A percentile compares a stretch with the other conserved stretches of the same genome.
These are phyloP conservation scores for Sphaerulina vaccinii DNA, from an alignment of 2,329 filamentous ascomycete species.

Conservation along the genomic window DNA sequence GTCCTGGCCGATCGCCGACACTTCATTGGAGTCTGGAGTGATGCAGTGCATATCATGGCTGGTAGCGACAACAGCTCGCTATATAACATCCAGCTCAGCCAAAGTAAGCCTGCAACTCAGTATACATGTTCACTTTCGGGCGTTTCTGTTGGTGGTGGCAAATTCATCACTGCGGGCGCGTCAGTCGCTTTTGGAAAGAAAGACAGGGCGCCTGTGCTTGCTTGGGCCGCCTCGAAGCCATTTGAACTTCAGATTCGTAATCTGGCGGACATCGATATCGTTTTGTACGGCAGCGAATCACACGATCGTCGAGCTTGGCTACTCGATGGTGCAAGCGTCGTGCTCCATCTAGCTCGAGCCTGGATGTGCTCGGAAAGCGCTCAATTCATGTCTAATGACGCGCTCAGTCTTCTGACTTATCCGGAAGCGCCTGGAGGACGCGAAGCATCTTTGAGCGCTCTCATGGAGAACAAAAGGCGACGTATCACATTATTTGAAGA, in stretches of 20 bases:
- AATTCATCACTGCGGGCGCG: background rate
- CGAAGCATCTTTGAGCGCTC: background rate
- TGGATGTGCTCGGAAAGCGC: background rate
- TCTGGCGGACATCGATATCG: background rate
- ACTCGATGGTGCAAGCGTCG: background rate
- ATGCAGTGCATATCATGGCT: background rate
- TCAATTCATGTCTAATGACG: background rate
- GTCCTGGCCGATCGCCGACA: background rate
- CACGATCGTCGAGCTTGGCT: constrained; percentile 1
- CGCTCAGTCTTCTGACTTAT: background rate
- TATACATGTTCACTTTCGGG: background rate
- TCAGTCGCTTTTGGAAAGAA: background rate
- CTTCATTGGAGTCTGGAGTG: background rate
- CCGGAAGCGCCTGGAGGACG: background rate
- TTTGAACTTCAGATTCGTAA: background rate
- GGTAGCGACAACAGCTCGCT: background rate
- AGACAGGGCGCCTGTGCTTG: background rate
- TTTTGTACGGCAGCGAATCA: background rate
- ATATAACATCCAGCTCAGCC: background rate
- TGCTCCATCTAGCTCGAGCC: background rate
- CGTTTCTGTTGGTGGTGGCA: background rate
- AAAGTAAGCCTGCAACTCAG: background rate
- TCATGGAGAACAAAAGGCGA: background rate
- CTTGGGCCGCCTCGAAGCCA: background rate
- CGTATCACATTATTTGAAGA: background rate